These are phyloP conservation scores for Fusarium luffae DNA, from an alignment of 2,329 filamentous ascomycete genomes.

Conservation along the genomic window DNA sequence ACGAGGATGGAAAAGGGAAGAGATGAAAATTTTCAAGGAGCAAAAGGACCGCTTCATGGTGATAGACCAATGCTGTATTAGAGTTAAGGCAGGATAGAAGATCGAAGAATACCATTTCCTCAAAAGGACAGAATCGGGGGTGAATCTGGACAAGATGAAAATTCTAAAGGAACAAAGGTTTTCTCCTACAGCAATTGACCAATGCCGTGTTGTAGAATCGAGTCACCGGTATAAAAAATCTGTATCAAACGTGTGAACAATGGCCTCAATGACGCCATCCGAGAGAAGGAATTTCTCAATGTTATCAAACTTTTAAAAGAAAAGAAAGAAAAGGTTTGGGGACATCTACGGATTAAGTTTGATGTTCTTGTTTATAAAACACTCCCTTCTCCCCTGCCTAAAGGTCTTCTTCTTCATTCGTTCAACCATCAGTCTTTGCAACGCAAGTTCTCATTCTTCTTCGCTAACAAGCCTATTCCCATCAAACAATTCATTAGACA, in stretches of 20 bases:
- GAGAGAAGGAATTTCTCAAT: background rate
- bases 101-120: background rate
- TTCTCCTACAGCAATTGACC: background rate
- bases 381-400: fast-evolving
- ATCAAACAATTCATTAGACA: background rate
- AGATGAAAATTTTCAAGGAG: background rate
- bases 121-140: background rate
- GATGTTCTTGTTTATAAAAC: background rate
- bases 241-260: background rate
- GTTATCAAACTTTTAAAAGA: background rate
- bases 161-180: background rate
- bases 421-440: background rate
- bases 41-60: no score
- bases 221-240: background rate
- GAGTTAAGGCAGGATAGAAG: no score
- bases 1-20: background rate
- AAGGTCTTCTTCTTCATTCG: background rate
- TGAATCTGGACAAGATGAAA: fast-evolving
- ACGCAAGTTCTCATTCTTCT: background rate
- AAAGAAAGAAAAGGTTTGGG: background rate
- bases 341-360: background rate
- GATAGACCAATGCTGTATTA: background rate
- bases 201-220: background rate
- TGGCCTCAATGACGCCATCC: background rate
- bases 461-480: background rate